Percentiles rank a stretch among this genome's conserved stretches.
Evolutionary conservation across 345 rosid genomes (phyloP).

Genomic region (Triadica sebifera): DNA sequence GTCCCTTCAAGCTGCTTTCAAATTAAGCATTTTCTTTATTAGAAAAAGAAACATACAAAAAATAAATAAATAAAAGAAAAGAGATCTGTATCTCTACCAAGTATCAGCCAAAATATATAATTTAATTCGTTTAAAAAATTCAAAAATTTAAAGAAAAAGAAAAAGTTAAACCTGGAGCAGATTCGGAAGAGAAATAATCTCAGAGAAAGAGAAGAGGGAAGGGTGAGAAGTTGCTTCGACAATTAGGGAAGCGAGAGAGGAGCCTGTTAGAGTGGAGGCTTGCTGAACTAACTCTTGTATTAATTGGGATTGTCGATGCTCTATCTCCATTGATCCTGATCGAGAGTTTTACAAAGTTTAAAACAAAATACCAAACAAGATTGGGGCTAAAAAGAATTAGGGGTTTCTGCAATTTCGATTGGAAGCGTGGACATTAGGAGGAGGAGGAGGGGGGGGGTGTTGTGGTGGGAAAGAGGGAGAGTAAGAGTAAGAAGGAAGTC

Average conservation of each 20-base stretch:
- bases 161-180: constrained; percentile 10
- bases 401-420: not conserved
- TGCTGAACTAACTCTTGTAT: constrained; percentile 37
- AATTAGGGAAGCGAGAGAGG: constrained; percentile 7
- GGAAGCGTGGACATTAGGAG: too few relatives aligned
- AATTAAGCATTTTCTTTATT: not conserved
- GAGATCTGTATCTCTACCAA: too few relatives aligned
- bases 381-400: not conserved
- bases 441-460: too few relatives aligned
- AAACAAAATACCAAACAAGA: too few relatives aligned
- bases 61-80: too few relatives aligned
- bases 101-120: too few relatives aligned
- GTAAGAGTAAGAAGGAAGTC: not conserved
- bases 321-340: constrained; percentile 35
- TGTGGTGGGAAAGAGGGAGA: too few relatives aligned
- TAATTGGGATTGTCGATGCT: constrained; percentile 38
- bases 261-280: constrained; percentile 28
- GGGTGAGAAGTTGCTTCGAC: constrained; percentile 25
- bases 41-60: not conserved
- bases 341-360: not conserved
- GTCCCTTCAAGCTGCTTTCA: constrained; percentile 18
- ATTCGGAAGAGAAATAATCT: constrained; percentile 19
- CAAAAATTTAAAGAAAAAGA: too few relatives aligned
- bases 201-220: constrained; percentile 24
- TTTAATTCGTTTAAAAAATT: too few relatives aligned